phyloP scores from a whole-genome alignment of 345 rosid species.

The Dovyalis caffra region DNA sequence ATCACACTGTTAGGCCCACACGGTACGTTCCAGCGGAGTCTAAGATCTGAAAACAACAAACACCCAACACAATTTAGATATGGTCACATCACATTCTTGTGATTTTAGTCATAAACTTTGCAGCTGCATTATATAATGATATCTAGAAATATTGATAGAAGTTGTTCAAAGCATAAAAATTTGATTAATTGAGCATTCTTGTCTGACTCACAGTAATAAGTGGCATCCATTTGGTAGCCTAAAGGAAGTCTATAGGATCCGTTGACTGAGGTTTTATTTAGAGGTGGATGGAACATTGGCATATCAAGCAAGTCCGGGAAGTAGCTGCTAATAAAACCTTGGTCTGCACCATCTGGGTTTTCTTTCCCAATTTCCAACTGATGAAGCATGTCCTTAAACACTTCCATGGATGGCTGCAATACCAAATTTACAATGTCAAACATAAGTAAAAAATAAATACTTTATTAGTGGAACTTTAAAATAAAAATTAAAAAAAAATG shows the following conservation, averaged over 20 bases:
- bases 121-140: not conserved
- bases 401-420: conserved; percentile 66
- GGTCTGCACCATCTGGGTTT: conserved; percentile 96
- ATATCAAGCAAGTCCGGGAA: conserved; percentile 75
- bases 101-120: not conserved
- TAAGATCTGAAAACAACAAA: conserved; percentile 54
- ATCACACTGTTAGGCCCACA: conserved; percentile 95
- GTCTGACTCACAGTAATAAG: conserved; percentile 72
- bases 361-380: conserved; percentile 54
- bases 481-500: not conserved
- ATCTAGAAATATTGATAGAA: not conserved
- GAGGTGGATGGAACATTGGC: conserved; percentile 71
- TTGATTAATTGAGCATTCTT: not conserved
- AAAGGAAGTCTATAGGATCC: conserved; percentile 87
- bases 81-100: not conserved
- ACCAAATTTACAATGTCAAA: not conserved
- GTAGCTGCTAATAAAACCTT: conserved; percentile 89
- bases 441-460: not conserved
- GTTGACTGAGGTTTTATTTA: conserved; percentile 49
- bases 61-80: not conserved
- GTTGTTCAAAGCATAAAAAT: not conserved
- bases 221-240: conserved; percentile 98
- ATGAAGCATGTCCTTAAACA: conserved; percentile 77
- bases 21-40: conserved; percentile 83
- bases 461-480: not conserved